Conservation (phyloP, 768 basidiomycete genomes). For the Hydnomerulius pinastri region DNA sequence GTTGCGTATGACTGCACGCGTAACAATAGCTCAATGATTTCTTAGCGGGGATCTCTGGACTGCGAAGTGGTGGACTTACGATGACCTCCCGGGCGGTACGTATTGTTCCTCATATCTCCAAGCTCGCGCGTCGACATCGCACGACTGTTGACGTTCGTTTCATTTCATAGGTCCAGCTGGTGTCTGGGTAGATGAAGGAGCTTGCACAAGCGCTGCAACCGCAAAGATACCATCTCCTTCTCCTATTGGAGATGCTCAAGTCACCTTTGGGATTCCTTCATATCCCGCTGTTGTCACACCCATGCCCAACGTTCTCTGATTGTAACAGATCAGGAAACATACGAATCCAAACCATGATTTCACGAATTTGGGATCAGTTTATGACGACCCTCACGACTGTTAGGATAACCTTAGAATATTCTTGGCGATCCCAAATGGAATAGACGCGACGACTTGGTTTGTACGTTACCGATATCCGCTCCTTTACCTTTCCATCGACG, state of each 20-base stretch:
- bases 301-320: too few species aligned
- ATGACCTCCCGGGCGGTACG: conserved; percentile 38
- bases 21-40: background rate
- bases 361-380: too few species aligned
- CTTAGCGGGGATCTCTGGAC: conserved; percentile 51
- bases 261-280: background rate
- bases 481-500: too few species aligned
- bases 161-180: conserved; percentile 13
- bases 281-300: background rate
- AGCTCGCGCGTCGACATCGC: too few species aligned
- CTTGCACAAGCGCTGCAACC: conserved; percentile 11
- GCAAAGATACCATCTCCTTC: background rate
- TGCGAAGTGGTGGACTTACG: conserved; percentile 49
- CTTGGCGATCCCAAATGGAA: too few species aligned
- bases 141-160: too few species aligned
- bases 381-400: too few species aligned
- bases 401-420: too few species aligned
- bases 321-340: too few species aligned
- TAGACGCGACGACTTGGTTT: too few species aligned
- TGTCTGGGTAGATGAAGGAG: conserved; percentile 17
- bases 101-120: background rate
- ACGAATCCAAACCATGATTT: too few species aligned
- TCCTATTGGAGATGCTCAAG: background rate
- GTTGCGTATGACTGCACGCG: conserved; percentile 2
- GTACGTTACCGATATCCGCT: too few species aligned